phyloP scores from a whole-genome alignment of 73 alveolate genomes.

The Paramecium sonneborni region DNA sequence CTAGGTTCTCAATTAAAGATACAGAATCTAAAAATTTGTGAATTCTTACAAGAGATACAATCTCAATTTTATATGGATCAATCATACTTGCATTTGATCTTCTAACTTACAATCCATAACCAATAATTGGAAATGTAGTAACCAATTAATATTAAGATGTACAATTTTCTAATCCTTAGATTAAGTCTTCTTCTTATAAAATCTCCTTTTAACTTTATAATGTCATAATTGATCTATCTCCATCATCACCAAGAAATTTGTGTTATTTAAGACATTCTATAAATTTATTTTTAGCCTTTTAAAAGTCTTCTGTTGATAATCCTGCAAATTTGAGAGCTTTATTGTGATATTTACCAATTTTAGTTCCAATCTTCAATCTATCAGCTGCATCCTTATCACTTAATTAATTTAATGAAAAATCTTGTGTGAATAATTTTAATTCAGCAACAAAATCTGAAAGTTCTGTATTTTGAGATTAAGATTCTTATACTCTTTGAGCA shows the following conservation, averaged over 20 bases:
- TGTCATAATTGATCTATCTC: conserved; percentile 28
- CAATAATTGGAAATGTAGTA: conserved; percentile 23
- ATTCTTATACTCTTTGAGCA: conserved; percentile 21
- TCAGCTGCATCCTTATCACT: conserved; percentile 62
- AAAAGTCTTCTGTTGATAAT: conserved; percentile 36
- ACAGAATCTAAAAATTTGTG: conserved; percentile 60
- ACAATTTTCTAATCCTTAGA: background rate
- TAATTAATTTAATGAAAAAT: background rate
- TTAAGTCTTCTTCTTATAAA: background rate
- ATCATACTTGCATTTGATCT: conserved; percentile 68
- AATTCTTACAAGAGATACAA: conserved; percentile 29
- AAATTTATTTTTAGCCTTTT: conserved; percentile 38
- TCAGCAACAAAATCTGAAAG: background rate
- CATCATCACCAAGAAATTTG: background rate
- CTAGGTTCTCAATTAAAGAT: background rate
- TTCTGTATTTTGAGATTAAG: background rate
- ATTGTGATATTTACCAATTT: conserved; percentile 58
- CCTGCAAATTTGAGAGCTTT: conserved; percentile 57
- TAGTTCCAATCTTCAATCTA: conserved; percentile 61
- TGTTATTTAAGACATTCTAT: background rate
- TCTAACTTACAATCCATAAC: conserved; percentile 34
- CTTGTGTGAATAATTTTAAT: background rate
- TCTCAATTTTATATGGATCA: conserved; percentile 50
- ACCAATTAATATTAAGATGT: background rate
- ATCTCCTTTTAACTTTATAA: conserved; percentile 27